Base-by-base conservation (phyloP, 371 early-diverging fungal genomes). In the Apophysomyces trapeziformis region DNA sequence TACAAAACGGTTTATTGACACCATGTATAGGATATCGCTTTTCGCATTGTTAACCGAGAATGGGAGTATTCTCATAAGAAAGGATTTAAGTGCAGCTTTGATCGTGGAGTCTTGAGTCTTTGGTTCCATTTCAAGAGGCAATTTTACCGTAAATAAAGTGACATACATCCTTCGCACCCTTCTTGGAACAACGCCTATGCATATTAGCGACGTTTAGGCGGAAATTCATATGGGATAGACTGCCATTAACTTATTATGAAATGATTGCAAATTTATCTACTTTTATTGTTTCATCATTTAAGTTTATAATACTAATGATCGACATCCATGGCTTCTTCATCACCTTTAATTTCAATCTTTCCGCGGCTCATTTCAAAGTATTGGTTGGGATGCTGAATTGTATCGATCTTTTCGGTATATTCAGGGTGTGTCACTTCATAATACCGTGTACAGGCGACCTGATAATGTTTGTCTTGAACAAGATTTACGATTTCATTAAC, bases 21-120 rank as follows among this genome's bases (percentile, higher is more conserved):
- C 37, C 9, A 18, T 18, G 4, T 16, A 59, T 47, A 70, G 79
- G 98, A 98, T 68, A 87, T 97, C 69, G 97, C 95, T 2, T 99
- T 99, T 78, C 83, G 94, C 58, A 94, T 99, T 57, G 94, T 96
- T 57, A 95, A 94, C 61, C 85, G 92, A 16, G 96, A 97, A 76
- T 99, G 99, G 99, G 98, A 97, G 78, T 89, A 89, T 66, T 89
- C 89, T 5, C 95, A 95, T 74, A 93, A 93, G 74, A 91, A 90
- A 36, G 99, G 98, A 5, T 99, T 97, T 77, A 83, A 89, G 41
- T 92, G 92, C 67, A 84, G 86, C 0, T 98, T 96, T 86, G 97
- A 97, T 72, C 83, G 95, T 21, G 95, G 95, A 7, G 93, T 95
- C 8, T 76, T 99, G 21, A 93, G 95, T 77, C 85, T 99, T 45